Evolutionary conservation across 192 early-diverging fungal genomes (phyloP).

Genomic region (Gonapodya prolifera): DNA sequence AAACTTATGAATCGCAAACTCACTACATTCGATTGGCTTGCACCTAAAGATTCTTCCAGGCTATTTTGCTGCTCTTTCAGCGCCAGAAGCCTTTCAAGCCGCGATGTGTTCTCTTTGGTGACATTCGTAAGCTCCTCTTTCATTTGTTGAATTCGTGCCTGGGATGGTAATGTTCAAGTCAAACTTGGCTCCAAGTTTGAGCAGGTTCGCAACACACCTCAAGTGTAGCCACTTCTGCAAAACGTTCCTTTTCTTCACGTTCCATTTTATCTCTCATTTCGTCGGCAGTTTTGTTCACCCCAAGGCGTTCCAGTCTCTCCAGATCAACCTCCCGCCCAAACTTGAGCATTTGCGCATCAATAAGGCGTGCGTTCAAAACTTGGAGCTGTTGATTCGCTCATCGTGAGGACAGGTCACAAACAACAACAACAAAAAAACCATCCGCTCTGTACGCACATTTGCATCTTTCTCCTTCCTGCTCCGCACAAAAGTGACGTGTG

Average conservation of each 20-base stretch:
- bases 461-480: constrained; percentile 41
- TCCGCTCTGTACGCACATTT: constrained; percentile 15
- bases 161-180: background rate
- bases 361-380: constrained; percentile 31
- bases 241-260: constrained; percentile 33
- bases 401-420: background rate
- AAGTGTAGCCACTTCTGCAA: constrained; percentile 27
- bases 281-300: constrained; percentile 45
- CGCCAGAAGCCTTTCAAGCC: constrained; percentile 28
- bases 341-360: constrained; percentile 53
- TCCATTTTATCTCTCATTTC: constrained; percentile 43
- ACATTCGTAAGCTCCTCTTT: constrained; percentile 30
- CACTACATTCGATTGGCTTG: constrained; percentile 35
- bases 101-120: constrained; percentile 33
- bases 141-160: constrained; percentile 23
- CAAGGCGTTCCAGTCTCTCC: constrained; percentile 46
- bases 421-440: constrained; percentile 5
- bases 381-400: constrained; percentile 16
- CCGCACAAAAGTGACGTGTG: constrained; percentile 41
- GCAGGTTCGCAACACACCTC: constrained; percentile 18
- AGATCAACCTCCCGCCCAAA: constrained; percentile 49
- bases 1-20: background rate
- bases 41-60: constrained; percentile 33
- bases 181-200: background rate
- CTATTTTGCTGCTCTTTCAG: constrained; percentile 27